Base-by-base conservation (phyloP, 2,329 filamentous ascomycete genomes). In the Aureobasidium sp. region DNA sequence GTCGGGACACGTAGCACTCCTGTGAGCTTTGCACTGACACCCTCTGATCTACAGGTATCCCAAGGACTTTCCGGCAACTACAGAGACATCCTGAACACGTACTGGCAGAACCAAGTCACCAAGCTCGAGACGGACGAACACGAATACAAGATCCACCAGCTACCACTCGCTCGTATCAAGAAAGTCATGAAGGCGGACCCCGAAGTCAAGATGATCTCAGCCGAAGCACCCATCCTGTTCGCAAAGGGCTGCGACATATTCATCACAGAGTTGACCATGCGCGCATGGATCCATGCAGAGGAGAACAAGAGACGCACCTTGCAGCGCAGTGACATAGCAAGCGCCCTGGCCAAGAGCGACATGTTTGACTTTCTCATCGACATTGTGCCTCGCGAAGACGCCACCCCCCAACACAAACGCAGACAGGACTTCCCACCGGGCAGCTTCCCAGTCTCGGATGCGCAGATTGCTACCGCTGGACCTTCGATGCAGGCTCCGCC, bases 311-410 rank as follows among this genome's bases (percentile, higher is more conserved):
- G 94, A 31, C 86, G 94, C 45, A 99, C 94, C 1, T 79, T 99
- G 42, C 94, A 99, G 75, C 85, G 94, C 54, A 96, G 90, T 61
- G 94, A 99, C 70, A 99, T 99, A 72, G 94, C 94, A 23, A 95
- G 91, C 11, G 94, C 94, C 15, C 81, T 99, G 25, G 89, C 90
- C 62, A 99, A 99, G 77, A 96, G 91, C 23, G 94, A 99, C 77
- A 99, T 99, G 94, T 99, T 99, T 74, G 94, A 99, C 77, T 99
- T 99, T 76, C 81, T 99, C 62, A 99, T 99, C 72, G 94, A 99
- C 71, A 99, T 99, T 64, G 94, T 99, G 6, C 94, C 94, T 3
- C 87, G 94, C 57, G 94, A 99, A 74, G 94, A 99, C 74, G 91
- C 93, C 37, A 83, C 89, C 10, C 85, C 88, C 23, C 90, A 92